Evolutionary conservation across 305 asterid genomes (phyloP).

Genomic region (Lippia alba): DNA sequence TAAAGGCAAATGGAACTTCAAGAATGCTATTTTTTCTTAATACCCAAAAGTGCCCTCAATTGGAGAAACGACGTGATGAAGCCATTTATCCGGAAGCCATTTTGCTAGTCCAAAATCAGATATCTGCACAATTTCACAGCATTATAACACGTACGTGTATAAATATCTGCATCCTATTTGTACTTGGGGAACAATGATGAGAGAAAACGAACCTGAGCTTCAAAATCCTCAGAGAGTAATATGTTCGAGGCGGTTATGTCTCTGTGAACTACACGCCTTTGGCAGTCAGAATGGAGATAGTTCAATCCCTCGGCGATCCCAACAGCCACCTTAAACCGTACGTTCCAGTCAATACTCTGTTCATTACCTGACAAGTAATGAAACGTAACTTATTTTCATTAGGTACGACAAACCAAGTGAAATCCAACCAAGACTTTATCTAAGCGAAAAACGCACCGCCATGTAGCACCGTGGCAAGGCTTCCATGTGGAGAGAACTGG

Average conservation of each 20-base stretch:
- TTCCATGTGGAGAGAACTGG: constrained; percentile 78
- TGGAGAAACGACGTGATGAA: constrained; percentile 88
- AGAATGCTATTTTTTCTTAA: background rate
- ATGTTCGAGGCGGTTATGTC: constrained; percentile 98
- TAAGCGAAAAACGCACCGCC: constrained; percentile 47
- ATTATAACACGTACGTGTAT: constrained; percentile 9
- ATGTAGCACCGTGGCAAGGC: constrained; percentile 75
- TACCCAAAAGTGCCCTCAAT: constrained; percentile 99
- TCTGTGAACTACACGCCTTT: constrained; percentile 87
- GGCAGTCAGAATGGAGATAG: constrained; percentile 85
- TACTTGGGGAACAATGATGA: background rate
- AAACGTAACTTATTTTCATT: constrained; percentile 30
- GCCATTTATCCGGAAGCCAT: constrained; percentile 97
- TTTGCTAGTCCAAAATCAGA: constrained; percentile 97
- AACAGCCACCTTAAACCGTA: constrained; percentile 68
- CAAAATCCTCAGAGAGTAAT: constrained; percentile 73
- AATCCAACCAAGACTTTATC: constrained; percentile 4
- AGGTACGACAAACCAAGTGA: constrained; percentile 23
- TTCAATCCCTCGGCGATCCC: constrained; percentile 92
- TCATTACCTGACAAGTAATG: constrained; percentile 54
- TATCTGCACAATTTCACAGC: constrained; percentile 61
- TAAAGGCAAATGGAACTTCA: constrained; percentile 1
- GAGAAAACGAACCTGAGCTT: constrained; percentile 72
- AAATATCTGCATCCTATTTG: background rate
- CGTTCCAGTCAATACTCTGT: constrained; percentile 64